Conservation (phyloP, 1,139 yeast species). For the Torulaspora pretoriensis region DNA sequence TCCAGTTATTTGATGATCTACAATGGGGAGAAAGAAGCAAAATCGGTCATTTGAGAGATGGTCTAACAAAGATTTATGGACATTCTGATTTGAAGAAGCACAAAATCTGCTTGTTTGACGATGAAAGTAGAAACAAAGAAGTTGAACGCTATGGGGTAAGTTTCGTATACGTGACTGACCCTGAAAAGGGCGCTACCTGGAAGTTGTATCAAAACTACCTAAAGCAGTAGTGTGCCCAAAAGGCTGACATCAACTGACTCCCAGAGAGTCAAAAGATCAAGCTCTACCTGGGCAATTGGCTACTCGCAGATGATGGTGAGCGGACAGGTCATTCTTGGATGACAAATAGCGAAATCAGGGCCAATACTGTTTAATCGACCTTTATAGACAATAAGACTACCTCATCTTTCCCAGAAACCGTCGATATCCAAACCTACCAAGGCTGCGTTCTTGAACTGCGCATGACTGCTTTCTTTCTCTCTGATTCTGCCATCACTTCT, state of each 20-base stretch:
- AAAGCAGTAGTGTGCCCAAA: background rate
- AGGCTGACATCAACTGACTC: no score
- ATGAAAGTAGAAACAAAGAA: slow-evolving; percentile 54
- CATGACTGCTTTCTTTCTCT: no score
- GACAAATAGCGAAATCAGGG: no score
- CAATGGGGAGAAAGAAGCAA: slow-evolving; percentile 65
- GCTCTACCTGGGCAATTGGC: no score
- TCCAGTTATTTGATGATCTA: slow-evolving; percentile 42
- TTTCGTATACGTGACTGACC: slow-evolving; percentile 40
- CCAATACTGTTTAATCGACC: background rate
- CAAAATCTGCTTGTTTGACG: slow-evolving; percentile 52
- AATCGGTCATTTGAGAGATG: slow-evolving; percentile 44
- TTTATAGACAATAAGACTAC: no score
- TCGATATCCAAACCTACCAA: no score
- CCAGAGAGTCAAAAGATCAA: no score
- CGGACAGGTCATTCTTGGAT: no score
- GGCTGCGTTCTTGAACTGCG: no score
- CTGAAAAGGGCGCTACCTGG: slow-evolving; percentile 36
- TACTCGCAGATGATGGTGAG: no score
- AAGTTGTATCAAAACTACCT: slow-evolving; percentile 30
- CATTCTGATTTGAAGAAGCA: slow-evolving; percentile 36
- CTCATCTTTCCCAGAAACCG: no score
- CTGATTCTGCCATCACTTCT: no score
- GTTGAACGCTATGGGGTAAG: slow-evolving; percentile 50
- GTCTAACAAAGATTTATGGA: slow-evolving; percentile 43